Percentiles rank a stretch among this genome's conserved stretches.
These are phyloP conservation scores for Suhomyces sp. DNA, from an alignment of 805 yeast genomes.

Conservation along the genomic window DNA sequence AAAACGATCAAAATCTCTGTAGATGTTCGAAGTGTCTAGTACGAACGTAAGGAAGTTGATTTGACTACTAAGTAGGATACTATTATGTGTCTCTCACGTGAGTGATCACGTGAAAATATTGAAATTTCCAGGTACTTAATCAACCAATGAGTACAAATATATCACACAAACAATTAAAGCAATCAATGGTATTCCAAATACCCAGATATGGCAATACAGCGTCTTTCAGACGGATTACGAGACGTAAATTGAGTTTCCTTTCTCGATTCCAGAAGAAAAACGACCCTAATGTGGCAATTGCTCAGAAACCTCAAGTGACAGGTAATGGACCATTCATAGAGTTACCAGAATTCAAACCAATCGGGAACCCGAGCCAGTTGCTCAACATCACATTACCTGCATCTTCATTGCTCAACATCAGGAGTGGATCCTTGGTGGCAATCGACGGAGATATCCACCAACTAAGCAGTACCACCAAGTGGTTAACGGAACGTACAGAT, in stretches of 20 bases:
- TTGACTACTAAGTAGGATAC: too few species aligned
- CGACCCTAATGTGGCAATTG: background rate
- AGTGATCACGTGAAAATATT: too few species aligned
- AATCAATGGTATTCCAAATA: too few species aligned
- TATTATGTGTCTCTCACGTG: too few species aligned
- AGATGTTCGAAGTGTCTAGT: too few species aligned
- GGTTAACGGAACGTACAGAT: conserved; percentile 10
- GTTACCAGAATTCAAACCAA: conserved; percentile 40
- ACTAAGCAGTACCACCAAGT: conserved; percentile 17
- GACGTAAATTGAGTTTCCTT: conserved; percentile 9
- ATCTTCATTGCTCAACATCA: conserved; percentile 35
- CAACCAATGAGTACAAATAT: too few species aligned
- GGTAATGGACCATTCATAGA: conserved; percentile 49
- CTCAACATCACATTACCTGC: conserved; percentile 46
- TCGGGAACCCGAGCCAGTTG: conserved; percentile 39
- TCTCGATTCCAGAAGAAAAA: background rate
- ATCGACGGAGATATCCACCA: conserved; percentile 42
- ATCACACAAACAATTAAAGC: too few species aligned
- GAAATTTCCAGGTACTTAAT: too few species aligned
- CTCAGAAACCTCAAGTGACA: conserved; percentile 33
- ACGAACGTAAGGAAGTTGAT: too few species aligned
- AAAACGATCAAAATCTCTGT: too few species aligned
- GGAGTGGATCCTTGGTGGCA: conserved; percentile 42
- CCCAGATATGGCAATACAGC: too few species aligned
- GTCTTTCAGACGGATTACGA: conserved; percentile 8